These are phyloP conservation scores for Dorcoceras hygrometricum DNA, from an alignment of 257 asterid species.

Conservation along the genomic window DNA sequence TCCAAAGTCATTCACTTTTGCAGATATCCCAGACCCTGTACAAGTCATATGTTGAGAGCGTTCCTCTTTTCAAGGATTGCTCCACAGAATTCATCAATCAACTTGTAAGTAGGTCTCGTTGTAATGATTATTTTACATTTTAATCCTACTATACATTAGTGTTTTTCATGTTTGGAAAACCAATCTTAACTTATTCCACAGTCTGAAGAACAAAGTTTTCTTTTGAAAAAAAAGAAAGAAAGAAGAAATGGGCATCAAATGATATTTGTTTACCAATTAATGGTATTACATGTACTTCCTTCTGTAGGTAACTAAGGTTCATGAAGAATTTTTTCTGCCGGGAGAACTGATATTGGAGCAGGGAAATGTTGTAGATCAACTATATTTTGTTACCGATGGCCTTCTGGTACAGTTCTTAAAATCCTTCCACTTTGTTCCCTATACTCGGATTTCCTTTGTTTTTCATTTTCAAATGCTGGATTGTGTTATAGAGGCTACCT, in stretches of 20 bases:
- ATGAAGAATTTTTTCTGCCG: conserved; percentile 89
- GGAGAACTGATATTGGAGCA: conserved; percentile 95
- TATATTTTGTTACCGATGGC: conserved; percentile 83
- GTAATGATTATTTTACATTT: conserved; percentile 8
- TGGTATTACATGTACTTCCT: background rate
- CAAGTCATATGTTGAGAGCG: conserved; percentile 55
- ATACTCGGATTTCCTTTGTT: background rate
- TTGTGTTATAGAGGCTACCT: conserved; percentile 11
- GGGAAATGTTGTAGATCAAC: conserved; percentile 82
- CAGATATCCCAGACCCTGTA: conserved; percentile 83
- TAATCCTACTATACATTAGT: background rate
- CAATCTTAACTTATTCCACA: background rate
- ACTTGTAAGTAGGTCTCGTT: conserved; percentile 57
- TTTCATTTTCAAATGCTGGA: background rate
- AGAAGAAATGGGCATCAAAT: no score
- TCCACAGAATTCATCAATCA: conserved; percentile 81
- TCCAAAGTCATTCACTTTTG: conserved; percentile 27
- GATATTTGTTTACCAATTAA: no score
- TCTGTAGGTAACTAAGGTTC: conserved; percentile 76
- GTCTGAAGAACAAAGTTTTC: no score
- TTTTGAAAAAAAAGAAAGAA: no score
- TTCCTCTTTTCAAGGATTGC: conserved; percentile 74
- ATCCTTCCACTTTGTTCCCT: conserved; percentile 2
- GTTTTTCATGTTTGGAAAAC: background rate
- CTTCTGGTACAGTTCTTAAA: conserved; percentile 43